Percentiles rank a stretch among this genome's conserved stretches.
These are phyloP conservation scores for Hyaloscypha bicolor DNA, from an alignment of 495 filamentous ascomycete species.

Conservation along the genomic window DNA sequence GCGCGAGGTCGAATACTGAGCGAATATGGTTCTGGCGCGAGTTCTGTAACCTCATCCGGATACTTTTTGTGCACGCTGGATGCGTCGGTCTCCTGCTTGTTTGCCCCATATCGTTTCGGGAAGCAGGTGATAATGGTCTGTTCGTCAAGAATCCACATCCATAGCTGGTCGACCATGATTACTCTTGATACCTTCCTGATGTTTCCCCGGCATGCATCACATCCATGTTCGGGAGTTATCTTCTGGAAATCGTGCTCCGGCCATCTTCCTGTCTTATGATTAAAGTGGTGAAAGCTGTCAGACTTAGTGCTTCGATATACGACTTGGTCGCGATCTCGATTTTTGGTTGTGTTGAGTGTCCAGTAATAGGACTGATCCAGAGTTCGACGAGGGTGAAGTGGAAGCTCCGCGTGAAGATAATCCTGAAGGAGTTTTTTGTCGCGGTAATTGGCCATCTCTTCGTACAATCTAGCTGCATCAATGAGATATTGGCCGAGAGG, in stretches of 20 bases:
- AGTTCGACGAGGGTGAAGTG: conserved; percentile 68
- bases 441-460: conserved; percentile 26
- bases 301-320: conserved; percentile 53
- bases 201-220: conserved; percentile 2
- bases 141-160: conserved; percentile 72
- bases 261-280: background rate
- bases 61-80: conserved; percentile 65
- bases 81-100: conserved; percentile 59
- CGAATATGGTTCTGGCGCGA: conserved; percentile 46
- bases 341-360: conserved; percentile 58
- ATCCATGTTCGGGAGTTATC: background rate
- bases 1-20: conserved; percentile 67
- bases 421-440: conserved; percentile 64
- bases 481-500: conserved; percentile 7
- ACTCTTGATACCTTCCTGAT: conserved; percentile 46
- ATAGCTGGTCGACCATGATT: conserved; percentile 79
- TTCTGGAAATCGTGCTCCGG: conserved; percentile 26
- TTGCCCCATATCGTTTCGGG: conserved; percentile 66
- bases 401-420: conserved; percentile 56
- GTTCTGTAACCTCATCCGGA: conserved; percentile 40
- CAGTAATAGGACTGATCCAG: conserved; percentile 72
- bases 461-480: conserved; percentile 2
- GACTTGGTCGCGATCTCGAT: conserved; percentile 68
- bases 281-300: conserved; percentile 3
- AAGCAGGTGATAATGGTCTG: conserved; percentile 66